Conservation (phyloP, 2,329 filamentous ascomycete genomes). For the Ramularia collo-cygni region DNA sequence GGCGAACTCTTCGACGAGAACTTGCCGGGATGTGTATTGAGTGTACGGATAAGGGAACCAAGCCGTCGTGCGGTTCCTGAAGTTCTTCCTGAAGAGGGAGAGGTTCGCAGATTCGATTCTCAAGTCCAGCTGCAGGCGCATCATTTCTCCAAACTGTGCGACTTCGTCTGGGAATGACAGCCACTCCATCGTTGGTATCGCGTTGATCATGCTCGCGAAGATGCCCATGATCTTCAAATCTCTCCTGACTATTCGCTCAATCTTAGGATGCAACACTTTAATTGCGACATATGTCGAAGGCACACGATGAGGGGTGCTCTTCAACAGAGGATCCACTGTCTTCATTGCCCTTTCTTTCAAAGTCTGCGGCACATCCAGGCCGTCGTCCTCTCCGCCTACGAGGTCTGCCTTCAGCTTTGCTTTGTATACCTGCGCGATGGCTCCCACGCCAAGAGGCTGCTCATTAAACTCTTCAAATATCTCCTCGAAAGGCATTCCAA, state of each 20-base stretch:
- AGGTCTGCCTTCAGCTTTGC: slow-evolving; percentile 81
- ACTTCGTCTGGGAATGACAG: slow-evolving; percentile 93
- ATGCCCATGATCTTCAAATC: slow-evolving; percentile 91
- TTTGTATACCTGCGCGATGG: slow-evolving; percentile 96
- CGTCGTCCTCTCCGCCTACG: slow-evolving; percentile 54
- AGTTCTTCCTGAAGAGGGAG: slow-evolving; percentile 79
- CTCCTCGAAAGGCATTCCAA: slow-evolving; percentile 74
- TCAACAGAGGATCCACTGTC: slow-evolving; percentile 79
- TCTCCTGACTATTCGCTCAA: slow-evolving; percentile 82
- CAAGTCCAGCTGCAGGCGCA: slow-evolving; percentile 92
- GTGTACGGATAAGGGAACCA: slow-evolving; percentile 95
- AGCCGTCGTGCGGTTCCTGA: slow-evolving; percentile 81
- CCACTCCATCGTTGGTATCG: slow-evolving; percentile 93
- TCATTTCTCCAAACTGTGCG: slow-evolving; percentile 92
- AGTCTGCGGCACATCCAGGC: slow-evolving; percentile 48
- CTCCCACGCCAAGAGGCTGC: slow-evolving; percentile 81
- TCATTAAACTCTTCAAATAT: slow-evolving; percentile 97
- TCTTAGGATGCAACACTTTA: slow-evolving; percentile 88
- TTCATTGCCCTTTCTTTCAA: slow-evolving; percentile 65
- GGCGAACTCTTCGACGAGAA: slow-evolving; percentile 91
- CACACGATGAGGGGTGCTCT: slow-evolving; percentile 75
- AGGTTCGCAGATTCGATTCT: slow-evolving; percentile 92
- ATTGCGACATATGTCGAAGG: slow-evolving; percentile 90
- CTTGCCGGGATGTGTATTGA: slow-evolving; percentile 84
- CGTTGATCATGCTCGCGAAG: slow-evolving; percentile 77